Percentiles rank a stretch among this genome's conserved stretches.
Evolutionary conservation across 2,329 filamentous ascomycete species (phyloP).

Genomic region (Aspergillus jensenii): DNA sequence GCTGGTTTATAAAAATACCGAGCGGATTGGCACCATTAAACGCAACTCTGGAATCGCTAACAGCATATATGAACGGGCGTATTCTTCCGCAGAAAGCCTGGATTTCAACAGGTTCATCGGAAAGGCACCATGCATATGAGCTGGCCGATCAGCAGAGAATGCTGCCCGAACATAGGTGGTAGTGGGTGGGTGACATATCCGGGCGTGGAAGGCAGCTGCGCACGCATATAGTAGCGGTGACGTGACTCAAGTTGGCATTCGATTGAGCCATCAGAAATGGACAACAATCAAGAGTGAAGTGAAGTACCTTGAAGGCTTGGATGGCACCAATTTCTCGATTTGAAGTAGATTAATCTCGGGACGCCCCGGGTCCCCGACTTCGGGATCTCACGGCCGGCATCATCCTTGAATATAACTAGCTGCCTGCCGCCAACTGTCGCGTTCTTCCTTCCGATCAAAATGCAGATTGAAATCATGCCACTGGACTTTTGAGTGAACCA

Average conservation of each 20-base stretch:
- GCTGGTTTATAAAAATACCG: too few relatives aligned
- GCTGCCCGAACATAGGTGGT: not conserved
- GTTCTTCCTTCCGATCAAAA: not conserved
- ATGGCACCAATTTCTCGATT: not conserved
- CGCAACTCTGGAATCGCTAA: too few relatives aligned
- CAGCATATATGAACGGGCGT: not conserved
- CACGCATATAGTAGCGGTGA: not conserved
- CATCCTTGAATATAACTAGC: constrained; percentile 4
- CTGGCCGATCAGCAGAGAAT: not conserved
- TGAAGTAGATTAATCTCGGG: not conserved
- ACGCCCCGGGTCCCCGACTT: constrained; percentile 13
- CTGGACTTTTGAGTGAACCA: not conserved
- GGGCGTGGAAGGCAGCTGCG: not conserved
- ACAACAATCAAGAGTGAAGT: too few relatives aligned
- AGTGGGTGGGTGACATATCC: not conserved
- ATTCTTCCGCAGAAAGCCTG: not conserved
- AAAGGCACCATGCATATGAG: not conserved
- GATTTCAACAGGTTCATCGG: not conserved
- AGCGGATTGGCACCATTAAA: not conserved
- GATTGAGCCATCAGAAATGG: too few relatives aligned
- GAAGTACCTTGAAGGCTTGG: too few relatives aligned
- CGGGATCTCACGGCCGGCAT: constrained; percentile 17
- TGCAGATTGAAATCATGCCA: not conserved
- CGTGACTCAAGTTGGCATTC: not conserved
- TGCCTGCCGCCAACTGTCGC: not conserved